Evolutionary conservation across 1,284 basidiomycete genomes (phyloP), one percentile per base, ranked within the genome.

Genomic region (Ustilago crameri): DNA sequence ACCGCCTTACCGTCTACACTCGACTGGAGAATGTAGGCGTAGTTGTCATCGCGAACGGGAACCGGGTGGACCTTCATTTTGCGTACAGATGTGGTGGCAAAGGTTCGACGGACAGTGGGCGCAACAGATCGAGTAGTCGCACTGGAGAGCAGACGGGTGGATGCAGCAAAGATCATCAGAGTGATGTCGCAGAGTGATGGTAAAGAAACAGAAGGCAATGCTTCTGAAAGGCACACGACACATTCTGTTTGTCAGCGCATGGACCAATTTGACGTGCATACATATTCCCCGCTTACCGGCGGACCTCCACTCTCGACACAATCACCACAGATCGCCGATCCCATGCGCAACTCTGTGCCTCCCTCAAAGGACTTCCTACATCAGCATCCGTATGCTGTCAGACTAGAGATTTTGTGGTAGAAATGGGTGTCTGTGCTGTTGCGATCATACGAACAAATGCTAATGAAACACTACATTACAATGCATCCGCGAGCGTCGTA

Each of bases 21-120:
- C 1, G 80, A 75, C 42, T 70, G 74, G 24, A 84, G 32, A 58
- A 83, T 69, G 64, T 81, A 83, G 9, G 75, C 75, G 49, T 83
- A 82, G 61, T 84, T 84, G 72, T 84, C 83, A 23, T 78, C 70
- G 26, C 81, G 68, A 15, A 83, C 78, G 30, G 82, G 79, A 2
- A 84, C 81, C 5, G 82, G 82, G 20, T 77, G 59, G 48, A 84
- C 59, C 42, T 79, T 74, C 82, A 83, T 84, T 14, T 66, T 75
- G 51, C 30, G 45, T 9, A 7, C 3, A 9, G 24, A 20, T 4
- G 51, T 23, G 23, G 23, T 35, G 22, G 38, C 26, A n/a, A 53
- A 50, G 34, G 22, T 41, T 5, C 53, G 51, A n/a, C 9, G 14
- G 18, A 18, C 3, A n/a, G 2, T 37, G 23, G 18, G 22, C 27